Conservation (phyloP, 208 protist genomes). For the Kentomonas sorsogonicus region DNA sequence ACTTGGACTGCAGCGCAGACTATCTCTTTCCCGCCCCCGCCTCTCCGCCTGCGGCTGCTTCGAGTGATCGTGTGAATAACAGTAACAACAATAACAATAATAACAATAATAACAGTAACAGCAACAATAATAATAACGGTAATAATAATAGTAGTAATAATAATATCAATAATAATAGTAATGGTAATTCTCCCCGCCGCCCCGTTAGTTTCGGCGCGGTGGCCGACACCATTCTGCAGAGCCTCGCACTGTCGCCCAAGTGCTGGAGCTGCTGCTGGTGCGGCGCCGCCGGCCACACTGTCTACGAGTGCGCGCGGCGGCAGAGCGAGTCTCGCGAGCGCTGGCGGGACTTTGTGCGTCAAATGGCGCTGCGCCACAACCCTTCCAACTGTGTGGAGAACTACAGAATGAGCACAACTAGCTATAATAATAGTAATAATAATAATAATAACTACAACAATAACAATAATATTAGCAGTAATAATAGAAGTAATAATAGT, state of each 20-base stretch:
- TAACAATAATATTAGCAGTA: slow-evolving; percentile 1
- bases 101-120: neutral
- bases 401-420: neutral
- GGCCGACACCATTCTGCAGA: no score
- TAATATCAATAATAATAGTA: slow-evolving; percentile 8
- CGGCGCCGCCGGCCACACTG: neutral
- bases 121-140: slow-evolving; percentile 7
- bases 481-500: slow-evolving; percentile 5
- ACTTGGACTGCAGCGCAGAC: neutral
- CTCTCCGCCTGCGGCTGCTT: no score
- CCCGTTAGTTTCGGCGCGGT: no score
- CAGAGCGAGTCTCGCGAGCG: no score
- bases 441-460: slow-evolving; percentile 5
- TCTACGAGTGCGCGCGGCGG: neutral
- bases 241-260: no score
- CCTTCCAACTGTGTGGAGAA: neutral
- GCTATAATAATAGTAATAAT: slow-evolving; percentile 8
- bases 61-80: no score
- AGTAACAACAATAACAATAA: slow-evolving; percentile 7
- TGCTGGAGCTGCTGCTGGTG: neutral
- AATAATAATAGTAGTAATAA: slow-evolving; percentile 4
- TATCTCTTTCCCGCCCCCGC: no score
- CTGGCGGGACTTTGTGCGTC: no score
- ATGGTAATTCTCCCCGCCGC: slow-evolving; percentile 1
- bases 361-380: no score